Evolutionary conservation across 441 rosid genomes (phyloP).

Genomic region (Mallotus japonicus): DNA sequence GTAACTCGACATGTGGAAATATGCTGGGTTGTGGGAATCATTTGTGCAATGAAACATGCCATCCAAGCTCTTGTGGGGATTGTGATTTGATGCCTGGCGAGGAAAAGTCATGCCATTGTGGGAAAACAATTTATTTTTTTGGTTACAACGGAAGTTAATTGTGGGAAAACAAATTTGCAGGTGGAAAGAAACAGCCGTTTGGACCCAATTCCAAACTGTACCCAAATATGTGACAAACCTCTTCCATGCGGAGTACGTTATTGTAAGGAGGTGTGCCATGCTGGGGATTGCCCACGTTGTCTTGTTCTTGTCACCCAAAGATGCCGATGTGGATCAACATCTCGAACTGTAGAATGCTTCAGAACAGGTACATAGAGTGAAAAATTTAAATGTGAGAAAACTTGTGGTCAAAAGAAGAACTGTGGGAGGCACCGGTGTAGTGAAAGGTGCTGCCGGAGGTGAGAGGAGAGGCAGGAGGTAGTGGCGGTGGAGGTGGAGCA

Average conservation of each 20-base stretch:
- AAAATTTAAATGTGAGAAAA: constrained; percentile 66
- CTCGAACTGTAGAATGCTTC: constrained; percentile 73
- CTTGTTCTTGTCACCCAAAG: constrained; percentile 61
- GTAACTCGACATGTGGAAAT: constrained; percentile 63
- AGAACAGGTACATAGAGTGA: constrained; percentile 50
- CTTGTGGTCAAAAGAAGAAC: constrained; percentile 84
- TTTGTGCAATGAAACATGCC: constrained; percentile 63
- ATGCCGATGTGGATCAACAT: constrained; percentile 83
- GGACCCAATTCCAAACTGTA: constrained; percentile 85
- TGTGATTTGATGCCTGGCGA: constrained; percentile 69
- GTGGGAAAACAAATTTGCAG: constrained; percentile 69
- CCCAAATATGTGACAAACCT: constrained; percentile 57
- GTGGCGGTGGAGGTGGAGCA: no score
- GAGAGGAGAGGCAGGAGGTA: no score
- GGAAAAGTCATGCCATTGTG: constrained; percentile 78
- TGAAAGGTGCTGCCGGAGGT: constrained; percentile 95
- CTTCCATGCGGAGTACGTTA: constrained; percentile 72
- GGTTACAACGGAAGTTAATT: no score
- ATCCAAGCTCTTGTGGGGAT: constrained; percentile 84
- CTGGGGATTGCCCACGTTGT: constrained; percentile 82
- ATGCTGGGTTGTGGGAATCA: constrained; percentile 74
- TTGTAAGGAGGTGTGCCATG: constrained; percentile 78
- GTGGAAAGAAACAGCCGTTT: constrained; percentile 78
- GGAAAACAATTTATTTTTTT: no score
- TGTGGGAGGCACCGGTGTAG: constrained; percentile 97